A percentile compares a stretch with the other conserved stretches of the same genome.
phyloP scores from a whole-genome alignment of 2,329 filamentous ascomycete species.

The Calonectria pauciramosa region DNA sequence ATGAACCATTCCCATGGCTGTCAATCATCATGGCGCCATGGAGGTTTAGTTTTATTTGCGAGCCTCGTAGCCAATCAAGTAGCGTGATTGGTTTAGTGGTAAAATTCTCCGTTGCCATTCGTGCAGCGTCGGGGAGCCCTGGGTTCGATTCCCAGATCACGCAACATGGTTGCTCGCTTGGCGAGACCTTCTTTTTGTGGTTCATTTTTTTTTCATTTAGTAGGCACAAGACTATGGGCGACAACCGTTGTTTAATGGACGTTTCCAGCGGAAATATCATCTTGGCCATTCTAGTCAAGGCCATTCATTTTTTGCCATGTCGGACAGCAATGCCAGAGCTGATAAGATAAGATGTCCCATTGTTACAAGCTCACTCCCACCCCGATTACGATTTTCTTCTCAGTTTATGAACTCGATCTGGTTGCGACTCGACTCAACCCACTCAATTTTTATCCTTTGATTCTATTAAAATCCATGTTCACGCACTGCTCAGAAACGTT shows the following conservation, averaged over 20 bases:
- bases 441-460: too few species aligned
- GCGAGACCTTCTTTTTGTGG: neutral
- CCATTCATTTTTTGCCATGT: neutral
- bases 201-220: neutral
- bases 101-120: conserved; percentile 6
- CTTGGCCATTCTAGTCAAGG: neutral
- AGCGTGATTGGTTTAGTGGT: conserved; percentile 8
- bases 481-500: too few species aligned
- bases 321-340: neutral
- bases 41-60: neutral
- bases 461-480: too few species aligned
- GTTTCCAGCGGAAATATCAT: too few species aligned
- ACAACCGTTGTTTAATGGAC: too few species aligned
- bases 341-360: neutral
- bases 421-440: too few species aligned
- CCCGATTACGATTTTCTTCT: neutral
- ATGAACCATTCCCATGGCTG: neutral
- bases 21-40: neutral
- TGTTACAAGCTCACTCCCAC: too few species aligned
- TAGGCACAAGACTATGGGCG: too few species aligned
- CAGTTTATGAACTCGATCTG: too few species aligned
- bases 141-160: conserved; percentile 7
- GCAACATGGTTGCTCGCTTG: neutral
- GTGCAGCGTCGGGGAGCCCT: neutral
- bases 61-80: neutral